Evolutionary conservation across 192 early-diverging fungal genomes (phyloP).

Genomic region (Backusella westeae): DNA sequence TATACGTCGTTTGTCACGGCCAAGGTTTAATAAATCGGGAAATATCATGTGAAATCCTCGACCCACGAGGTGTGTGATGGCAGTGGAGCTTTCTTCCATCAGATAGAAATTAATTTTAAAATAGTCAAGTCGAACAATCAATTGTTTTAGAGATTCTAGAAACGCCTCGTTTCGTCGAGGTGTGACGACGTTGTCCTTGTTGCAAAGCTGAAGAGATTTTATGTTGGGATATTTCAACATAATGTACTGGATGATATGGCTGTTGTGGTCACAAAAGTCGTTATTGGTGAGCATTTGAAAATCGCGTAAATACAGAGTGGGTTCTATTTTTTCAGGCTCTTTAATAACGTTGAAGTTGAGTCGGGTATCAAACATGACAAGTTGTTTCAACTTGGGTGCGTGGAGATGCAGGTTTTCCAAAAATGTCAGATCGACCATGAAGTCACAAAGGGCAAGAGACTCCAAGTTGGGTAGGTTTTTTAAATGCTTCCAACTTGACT

Average conservation of each 20-base stretch:
- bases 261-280: not conserved
- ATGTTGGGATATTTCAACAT: not conserved
- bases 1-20: not conserved
- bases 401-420: not conserved
- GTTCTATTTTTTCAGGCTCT: not conserved
- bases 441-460: not conserved
- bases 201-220: not conserved
- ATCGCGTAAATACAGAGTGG: not conserved
- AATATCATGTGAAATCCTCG: not conserved
- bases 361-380: not conserved
- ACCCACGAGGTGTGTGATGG: not conserved
- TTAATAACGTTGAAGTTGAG: not conserved
- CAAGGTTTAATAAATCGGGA: not conserved
- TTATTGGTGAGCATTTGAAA: not conserved
- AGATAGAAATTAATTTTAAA: not conserved
- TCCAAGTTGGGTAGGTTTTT: not conserved
- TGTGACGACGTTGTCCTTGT: not conserved
- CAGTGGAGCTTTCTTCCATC: not conserved
- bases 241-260: not conserved
- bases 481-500: not conserved
- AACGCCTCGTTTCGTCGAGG: not conserved
- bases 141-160: not conserved
- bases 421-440: not conserved
- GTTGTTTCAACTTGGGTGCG: not conserved
- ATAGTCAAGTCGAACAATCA: not conserved